Conservation (phyloP, 163 green algal species). For the Picocystis sp. region DNA sequence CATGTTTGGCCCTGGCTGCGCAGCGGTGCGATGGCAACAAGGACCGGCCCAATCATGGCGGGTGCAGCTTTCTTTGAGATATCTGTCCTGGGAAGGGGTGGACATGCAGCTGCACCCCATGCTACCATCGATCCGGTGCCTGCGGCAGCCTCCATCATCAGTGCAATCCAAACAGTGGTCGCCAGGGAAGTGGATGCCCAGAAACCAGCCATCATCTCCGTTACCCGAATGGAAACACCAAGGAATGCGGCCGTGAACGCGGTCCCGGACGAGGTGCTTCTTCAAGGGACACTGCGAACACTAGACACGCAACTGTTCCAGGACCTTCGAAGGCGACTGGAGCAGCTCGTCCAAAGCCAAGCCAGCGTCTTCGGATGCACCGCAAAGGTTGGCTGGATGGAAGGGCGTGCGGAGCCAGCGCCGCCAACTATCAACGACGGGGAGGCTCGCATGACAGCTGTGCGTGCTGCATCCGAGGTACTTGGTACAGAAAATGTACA, state of each 20-base stretch:
- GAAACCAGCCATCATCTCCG: slow-evolving; percentile 50
- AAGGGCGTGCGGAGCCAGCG: slow-evolving; percentile 39
- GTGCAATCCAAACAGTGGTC: slow-evolving; percentile 58
- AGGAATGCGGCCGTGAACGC: slow-evolving; percentile 20
- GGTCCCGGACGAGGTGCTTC: slow-evolving; percentile 72
- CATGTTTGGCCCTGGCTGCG: slow-evolving; percentile 52
- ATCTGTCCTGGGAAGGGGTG: slow-evolving; percentile 39
- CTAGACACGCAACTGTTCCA: background rate
- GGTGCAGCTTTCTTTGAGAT: slow-evolving; percentile 34
- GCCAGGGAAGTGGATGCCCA: slow-evolving; percentile 56
- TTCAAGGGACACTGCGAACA: slow-evolving; percentile 25
- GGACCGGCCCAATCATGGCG: slow-evolving; percentile 33
- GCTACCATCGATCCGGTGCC: slow-evolving; percentile 68
- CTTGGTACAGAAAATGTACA: background rate
- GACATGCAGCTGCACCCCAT: slow-evolving; percentile 79
- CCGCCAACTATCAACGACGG: slow-evolving; percentile 59
- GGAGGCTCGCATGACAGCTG: slow-evolving; percentile 6
- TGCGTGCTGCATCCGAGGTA: background rate
- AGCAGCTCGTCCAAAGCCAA: slow-evolving; percentile 8
- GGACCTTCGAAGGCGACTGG: background rate
- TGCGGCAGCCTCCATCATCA: slow-evolving; percentile 44
- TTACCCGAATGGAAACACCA: slow-evolving; percentile 45
- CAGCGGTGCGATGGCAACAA: slow-evolving; percentile 29
- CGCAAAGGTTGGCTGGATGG: slow-evolving; percentile 26
- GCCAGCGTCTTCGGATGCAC: slow-evolving; percentile 31